These are phyloP conservation scores for Catharanthus roseus DNA, from an alignment of 257 asterid species.

Conservation along the genomic window DNA sequence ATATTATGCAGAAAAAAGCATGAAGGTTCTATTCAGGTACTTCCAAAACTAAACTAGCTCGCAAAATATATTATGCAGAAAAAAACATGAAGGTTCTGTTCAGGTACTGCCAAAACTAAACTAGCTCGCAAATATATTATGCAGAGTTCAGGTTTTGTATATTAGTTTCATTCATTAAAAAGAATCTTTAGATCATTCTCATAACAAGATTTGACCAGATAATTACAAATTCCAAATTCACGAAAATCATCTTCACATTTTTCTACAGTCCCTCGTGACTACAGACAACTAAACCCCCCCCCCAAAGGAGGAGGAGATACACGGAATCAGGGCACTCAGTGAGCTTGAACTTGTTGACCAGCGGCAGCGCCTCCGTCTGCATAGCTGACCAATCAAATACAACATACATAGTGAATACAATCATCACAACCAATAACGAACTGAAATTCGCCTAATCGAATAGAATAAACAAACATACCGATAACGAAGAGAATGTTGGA, in stretches of 20 bases:
- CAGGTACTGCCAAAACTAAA: too few species aligned
- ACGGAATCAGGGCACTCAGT: conserved; percentile 48
- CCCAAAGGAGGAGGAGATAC: conserved; percentile 25
- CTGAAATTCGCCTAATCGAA: not conserved
- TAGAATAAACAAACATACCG: conserved; percentile 39
- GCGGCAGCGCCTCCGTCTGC: conserved; percentile 90
- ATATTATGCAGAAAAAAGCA: too few species aligned
- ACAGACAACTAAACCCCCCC: not conserved
- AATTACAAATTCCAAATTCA: not conserved
- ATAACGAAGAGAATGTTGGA: conserved; percentile 71
- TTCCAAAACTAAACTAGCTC: too few species aligned
- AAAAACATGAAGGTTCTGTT: not conserved
- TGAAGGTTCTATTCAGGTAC: too few species aligned
- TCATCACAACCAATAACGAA: not conserved
- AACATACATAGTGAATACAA: not conserved
- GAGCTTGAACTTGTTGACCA: conserved; percentile 74
- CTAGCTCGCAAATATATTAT: not conserved
- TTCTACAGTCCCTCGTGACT: not conserved
- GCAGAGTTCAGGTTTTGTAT: too few species aligned
- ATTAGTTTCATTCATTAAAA: too few species aligned
- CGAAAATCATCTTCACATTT: not conserved
- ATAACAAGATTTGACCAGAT: not conserved
- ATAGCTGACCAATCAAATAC: conserved; percentile 45
- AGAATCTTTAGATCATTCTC: too few species aligned
- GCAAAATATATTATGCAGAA: too few species aligned